These are phyloP conservation scores for Lentinus brumalis DNA, from an alignment of 768 basidiomycete genomes.

Conservation along the genomic window DNA sequence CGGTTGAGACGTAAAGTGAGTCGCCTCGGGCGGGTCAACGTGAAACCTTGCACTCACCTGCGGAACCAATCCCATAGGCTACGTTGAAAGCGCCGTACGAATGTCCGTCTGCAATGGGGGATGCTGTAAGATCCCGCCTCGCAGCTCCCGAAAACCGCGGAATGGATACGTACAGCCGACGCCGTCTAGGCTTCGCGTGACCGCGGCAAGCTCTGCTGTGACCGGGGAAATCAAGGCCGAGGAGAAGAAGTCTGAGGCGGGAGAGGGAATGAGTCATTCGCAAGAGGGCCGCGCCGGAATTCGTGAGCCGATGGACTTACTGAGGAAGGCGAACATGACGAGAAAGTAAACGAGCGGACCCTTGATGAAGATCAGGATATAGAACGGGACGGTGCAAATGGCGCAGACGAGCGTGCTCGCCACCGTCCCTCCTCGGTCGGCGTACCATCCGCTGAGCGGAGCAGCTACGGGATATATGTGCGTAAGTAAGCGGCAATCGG, in stretches of 20 bases:
- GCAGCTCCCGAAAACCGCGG: background rate
- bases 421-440: constrained; percentile 59
- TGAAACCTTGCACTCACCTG: constrained; percentile 42
- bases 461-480: constrained; percentile 42
- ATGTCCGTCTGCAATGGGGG: constrained; percentile 57
- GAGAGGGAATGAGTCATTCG: background rate
- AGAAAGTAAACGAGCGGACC: constrained; percentile 50
- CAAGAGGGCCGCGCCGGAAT: background rate
- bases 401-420: constrained; percentile 53
- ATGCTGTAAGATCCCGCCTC: background rate
- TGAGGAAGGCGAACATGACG: constrained; percentile 50
- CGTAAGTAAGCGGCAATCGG: background rate
- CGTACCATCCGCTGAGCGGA: constrained; percentile 57
- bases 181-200: constrained; percentile 56
- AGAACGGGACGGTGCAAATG: constrained; percentile 64
- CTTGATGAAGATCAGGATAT: constrained; percentile 52
- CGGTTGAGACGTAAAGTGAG: background rate
- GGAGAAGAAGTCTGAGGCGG: constrained; percentile 56
- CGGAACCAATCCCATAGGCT: constrained; percentile 64
- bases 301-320: constrained; percentile 38
- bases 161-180: constrained; percentile 58
- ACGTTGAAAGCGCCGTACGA: constrained; percentile 77
- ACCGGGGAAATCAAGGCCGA: constrained; percentile 62
- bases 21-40: background rate
- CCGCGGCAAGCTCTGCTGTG: constrained; percentile 66